A percentile compares a stretch with the other conserved stretches of the same genome.
These are phyloP conservation scores for Zygnema cylindricum DNA, from an alignment of 139 green algal species.

Conservation along the genomic window DNA sequence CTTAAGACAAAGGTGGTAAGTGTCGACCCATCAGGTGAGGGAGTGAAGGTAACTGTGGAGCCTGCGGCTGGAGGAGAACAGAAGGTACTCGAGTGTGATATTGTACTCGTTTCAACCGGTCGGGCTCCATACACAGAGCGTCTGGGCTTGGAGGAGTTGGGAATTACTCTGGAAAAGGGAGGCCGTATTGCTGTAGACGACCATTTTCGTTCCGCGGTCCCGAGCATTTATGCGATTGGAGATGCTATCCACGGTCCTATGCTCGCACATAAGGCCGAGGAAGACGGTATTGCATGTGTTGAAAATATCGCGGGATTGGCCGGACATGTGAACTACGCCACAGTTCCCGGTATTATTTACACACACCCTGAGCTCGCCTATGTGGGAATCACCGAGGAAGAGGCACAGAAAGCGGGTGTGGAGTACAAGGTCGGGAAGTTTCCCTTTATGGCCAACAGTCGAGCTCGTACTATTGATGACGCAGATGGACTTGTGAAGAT, in stretches of 20 bases:
- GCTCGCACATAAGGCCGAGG: conserved; percentile 99
- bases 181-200: conserved; percentile 76
- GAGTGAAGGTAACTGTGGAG: conserved; percentile 75
- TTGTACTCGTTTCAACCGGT: conserved; percentile 92
- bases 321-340: conserved; percentile 98
- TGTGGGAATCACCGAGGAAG: conserved; percentile 85
- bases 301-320: conserved; percentile 90
- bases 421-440: conserved; percentile 94
- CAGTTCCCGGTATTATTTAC: conserved; percentile 97
- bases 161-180: conserved; percentile 79
- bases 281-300: conserved; percentile 95
- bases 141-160: conserved; percentile 87
- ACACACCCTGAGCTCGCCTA: conserved; percentile 90
- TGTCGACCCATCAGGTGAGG: conserved; percentile 68
- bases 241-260: conserved; percentile 89
- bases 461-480: conserved; percentile 88
- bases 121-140: conserved; percentile 66
- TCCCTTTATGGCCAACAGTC: conserved; percentile 94
- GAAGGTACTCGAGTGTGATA: conserved; percentile 81
- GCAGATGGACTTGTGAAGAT: conserved; percentile 89
- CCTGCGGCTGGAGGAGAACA: conserved; percentile 67
- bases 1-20: conserved; percentile 75
- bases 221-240: conserved; percentile 89
- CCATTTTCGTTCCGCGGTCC: conserved; percentile 62
- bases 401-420: conserved; percentile 76